These are phyloP conservation scores for Hypoxylon rubiginosum DNA, from an alignment of 2,329 filamentous ascomycete species.

Conservation along the genomic window DNA sequence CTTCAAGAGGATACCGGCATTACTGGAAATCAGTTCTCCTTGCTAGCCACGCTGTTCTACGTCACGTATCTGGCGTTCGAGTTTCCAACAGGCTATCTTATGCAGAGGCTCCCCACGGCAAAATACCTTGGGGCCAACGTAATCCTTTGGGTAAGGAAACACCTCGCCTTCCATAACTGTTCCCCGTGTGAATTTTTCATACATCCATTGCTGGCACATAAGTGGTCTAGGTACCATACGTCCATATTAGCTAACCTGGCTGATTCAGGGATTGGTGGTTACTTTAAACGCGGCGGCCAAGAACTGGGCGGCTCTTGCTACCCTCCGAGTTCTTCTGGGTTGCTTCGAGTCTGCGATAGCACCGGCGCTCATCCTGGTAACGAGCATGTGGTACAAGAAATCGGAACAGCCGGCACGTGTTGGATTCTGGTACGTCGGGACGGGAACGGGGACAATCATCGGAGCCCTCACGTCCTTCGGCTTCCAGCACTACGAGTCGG, in stretches of 20 bases:
- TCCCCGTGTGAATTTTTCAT: neutral
- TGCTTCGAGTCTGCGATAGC: slow-evolving; percentile 67
- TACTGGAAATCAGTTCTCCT: slow-evolving; percentile 48
- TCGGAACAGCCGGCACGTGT: slow-evolving; percentile 70
- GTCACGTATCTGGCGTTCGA: slow-evolving; percentile 52
- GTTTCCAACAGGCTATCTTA: slow-evolving; percentile 59
- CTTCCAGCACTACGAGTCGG: slow-evolving; percentile 62
- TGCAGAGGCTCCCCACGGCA: slow-evolving; percentile 66
- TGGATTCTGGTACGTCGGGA: slow-evolving; percentile 70
- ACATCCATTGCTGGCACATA: neutral
- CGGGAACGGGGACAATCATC: slow-evolving; percentile 57
- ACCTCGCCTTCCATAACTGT: neutral
- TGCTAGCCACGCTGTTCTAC: slow-evolving; percentile 52
- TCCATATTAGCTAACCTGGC: slow-evolving; percentile 14
- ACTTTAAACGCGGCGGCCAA: slow-evolving; percentile 63
- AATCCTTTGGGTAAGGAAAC: slow-evolving; percentile 55
- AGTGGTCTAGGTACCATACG: neutral
- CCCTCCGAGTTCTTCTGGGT: slow-evolving; percentile 64
- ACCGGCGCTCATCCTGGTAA: slow-evolving; percentile 67
- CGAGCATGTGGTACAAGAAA: slow-evolving; percentile 67
- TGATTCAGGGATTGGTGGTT: slow-evolving; percentile 57
- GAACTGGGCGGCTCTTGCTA: slow-evolving; percentile 63
- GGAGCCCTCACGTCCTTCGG: slow-evolving; percentile 58
- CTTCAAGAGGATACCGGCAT: slow-evolving; percentile 49
- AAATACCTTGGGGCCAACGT: slow-evolving; percentile 65